Conservation (phyloP, 208 protist species). For the Herpetomonas tarakana region DNA sequence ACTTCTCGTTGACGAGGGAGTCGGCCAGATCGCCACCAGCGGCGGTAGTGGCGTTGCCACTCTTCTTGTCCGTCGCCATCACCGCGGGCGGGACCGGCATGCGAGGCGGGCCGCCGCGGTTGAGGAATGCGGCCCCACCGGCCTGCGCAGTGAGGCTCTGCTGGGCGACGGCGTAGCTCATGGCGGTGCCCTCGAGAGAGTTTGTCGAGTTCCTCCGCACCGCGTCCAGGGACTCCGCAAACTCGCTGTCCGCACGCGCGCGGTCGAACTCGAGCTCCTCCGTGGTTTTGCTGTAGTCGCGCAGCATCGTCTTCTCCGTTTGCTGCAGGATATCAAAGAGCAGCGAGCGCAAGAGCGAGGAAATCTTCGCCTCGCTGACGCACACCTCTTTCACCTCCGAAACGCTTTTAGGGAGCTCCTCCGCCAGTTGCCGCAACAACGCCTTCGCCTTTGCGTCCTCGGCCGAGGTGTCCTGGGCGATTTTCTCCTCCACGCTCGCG, state of each 20-base stretch:
- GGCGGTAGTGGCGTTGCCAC: not conserved
- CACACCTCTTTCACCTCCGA: constrained; percentile 58
- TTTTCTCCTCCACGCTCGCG: constrained; percentile 1
- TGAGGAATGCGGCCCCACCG: not conserved
- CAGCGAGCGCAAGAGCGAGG: constrained; percentile 58
- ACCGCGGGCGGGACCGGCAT: not conserved
- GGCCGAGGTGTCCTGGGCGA: constrained; percentile 6
- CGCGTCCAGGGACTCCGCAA: constrained; percentile 56
- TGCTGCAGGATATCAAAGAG: constrained; percentile 64
- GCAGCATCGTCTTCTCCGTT: constrained; percentile 61
- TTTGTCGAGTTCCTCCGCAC: constrained; percentile 35
- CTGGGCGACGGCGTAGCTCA: constrained; percentile 44
- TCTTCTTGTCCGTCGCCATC: not conserved
- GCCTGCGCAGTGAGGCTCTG: constrained; percentile 36
- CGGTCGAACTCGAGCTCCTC: constrained; percentile 81
- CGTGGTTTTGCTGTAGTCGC: constrained; percentile 77
- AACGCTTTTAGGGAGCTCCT: constrained; percentile 28
- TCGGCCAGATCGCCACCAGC: not conserved
- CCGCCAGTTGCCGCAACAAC: not conserved
- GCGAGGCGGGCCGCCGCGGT: no score
- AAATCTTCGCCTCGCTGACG: constrained; percentile 57
- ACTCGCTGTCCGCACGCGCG: constrained; percentile 51
- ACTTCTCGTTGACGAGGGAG: constrained; percentile 22
- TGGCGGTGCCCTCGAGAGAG: constrained; percentile 75
- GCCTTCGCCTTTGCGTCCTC: not conserved